Conservation (phyloP, 768 basidiomycete species). For the Podaxis sp. region DNA sequence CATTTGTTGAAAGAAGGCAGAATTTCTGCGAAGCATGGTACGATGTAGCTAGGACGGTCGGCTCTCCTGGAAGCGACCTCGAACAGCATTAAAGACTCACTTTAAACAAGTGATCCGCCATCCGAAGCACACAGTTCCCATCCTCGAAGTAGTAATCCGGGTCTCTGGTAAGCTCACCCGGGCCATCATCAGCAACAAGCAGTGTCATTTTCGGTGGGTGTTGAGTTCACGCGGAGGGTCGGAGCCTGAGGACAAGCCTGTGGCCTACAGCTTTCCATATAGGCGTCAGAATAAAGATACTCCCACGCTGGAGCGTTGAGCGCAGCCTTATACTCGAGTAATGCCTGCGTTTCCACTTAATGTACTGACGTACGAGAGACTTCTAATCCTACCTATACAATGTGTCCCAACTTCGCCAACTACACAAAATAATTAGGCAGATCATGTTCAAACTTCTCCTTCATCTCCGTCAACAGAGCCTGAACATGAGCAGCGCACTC, state of each 20-base stretch:
- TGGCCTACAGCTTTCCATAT: neutral
- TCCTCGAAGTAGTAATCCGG: neutral
- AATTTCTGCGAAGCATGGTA: neutral
- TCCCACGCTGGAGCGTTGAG: neutral
- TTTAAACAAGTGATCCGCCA: neutral
- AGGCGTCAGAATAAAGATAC: neutral
- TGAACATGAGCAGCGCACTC: neutral
- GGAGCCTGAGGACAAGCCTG: neutral
- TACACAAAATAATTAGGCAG: neutral
- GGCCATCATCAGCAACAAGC: no score
- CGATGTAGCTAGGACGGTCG: conserved; percentile 1
- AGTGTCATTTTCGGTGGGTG: no score
- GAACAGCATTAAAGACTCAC: neutral
- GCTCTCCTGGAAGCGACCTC: neutral
- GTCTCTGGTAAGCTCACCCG: neutral
- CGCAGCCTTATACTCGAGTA: no score
- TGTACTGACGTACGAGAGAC: neutral
- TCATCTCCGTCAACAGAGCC: neutral
- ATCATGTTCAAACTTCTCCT: neutral
- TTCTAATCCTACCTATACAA: neutral
- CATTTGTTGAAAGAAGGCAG: neutral
- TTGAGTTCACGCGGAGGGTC: no score
- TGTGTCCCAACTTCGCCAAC: neutral
- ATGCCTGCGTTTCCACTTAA: no score
- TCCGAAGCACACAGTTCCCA: neutral